Conservation (phyloP, 1,284 basidiomycete genomes). For the Malassezia cuniculi region DNA sequence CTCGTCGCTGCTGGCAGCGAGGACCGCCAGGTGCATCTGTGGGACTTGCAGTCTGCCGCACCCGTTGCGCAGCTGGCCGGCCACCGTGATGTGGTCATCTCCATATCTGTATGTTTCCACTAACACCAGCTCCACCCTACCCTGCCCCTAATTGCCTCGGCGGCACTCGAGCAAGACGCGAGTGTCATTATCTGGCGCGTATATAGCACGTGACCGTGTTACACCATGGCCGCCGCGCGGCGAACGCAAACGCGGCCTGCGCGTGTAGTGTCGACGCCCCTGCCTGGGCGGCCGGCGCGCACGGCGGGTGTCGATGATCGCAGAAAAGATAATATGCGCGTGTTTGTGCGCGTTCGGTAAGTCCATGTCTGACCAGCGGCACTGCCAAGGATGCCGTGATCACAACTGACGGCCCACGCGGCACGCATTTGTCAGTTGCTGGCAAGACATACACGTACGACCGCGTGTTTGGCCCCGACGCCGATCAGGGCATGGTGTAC, state of each 20-base stretch:
- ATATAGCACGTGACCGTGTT: background rate
- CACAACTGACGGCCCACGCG: constrained; percentile 8
- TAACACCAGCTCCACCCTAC: constrained; percentile 22
- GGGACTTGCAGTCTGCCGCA: constrained; percentile 75
- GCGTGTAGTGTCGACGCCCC: constrained; percentile 7
- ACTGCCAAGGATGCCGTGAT: background rate
- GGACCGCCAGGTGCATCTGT: constrained; percentile 72
- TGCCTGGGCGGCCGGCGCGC: too few species aligned
- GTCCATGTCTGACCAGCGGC: constrained; percentile 8
- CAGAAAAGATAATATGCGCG: constrained; percentile 36
- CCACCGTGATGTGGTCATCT: constrained; percentile 52
- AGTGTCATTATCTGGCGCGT: constrained; percentile 22
- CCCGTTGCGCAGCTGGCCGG: constrained; percentile 63
- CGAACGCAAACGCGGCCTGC: constrained; percentile 2
- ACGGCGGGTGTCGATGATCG: constrained; percentile 5
- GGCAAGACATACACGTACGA: constrained; percentile 40
- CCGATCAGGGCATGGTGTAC: constrained; percentile 88
- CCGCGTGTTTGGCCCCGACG: constrained; percentile 77
- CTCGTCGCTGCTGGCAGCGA: constrained; percentile 71
- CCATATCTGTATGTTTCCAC: constrained; percentile 11
- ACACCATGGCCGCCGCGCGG: constrained; percentile 6
- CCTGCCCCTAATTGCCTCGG: constrained; percentile 24
- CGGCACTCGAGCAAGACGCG: constrained; percentile 24
- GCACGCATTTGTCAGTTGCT: background rate
- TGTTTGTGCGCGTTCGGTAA: constrained; percentile 36